Conservation (phyloP, 345 rosid species). For the Gossypium longicalyx region DNA sequence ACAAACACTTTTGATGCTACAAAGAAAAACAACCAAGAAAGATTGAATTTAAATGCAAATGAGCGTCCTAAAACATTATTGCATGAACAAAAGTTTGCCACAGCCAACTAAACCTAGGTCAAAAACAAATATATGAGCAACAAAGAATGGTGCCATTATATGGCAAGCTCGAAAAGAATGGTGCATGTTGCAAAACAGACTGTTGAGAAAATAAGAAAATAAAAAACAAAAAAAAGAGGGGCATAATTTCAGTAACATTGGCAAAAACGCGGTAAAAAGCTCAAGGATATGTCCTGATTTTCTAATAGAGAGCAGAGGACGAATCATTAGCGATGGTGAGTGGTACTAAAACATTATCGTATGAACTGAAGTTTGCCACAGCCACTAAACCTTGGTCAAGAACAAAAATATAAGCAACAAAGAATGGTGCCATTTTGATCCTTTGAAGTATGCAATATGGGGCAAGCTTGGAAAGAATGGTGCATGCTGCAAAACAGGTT, state of each 20-base stretch:
- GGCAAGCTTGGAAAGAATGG: too few relatives aligned
- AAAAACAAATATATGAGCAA: not conserved
- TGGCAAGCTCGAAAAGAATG: not conserved
- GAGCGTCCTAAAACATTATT: not conserved
- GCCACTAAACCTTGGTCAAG: too few relatives aligned
- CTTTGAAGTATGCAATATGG: too few relatives aligned
- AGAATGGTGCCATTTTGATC: too few relatives aligned
- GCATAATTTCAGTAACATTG: not conserved
- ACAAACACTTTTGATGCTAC: not conserved
- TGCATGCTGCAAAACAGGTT: too few relatives aligned
- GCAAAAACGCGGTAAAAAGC: too few relatives aligned
- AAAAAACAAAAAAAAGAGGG: not conserved
- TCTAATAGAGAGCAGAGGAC: too few relatives aligned
- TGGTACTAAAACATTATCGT: too few relatives aligned
- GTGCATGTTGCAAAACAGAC: not conserved
- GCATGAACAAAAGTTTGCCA: not conserved
- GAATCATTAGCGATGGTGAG: too few relatives aligned
- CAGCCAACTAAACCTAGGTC: not conserved
- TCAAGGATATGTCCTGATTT: too few relatives aligned
- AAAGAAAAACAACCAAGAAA: constrained; percentile 1
- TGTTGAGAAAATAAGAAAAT: not conserved
- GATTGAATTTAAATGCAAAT: not conserved
- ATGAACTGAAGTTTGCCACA: too few relatives aligned
- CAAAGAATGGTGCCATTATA: not conserved
- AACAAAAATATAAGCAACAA: too few relatives aligned